Base-by-base conservation (phyloP, 306 rosid genomes). In the Castanospermum australe region DNA sequence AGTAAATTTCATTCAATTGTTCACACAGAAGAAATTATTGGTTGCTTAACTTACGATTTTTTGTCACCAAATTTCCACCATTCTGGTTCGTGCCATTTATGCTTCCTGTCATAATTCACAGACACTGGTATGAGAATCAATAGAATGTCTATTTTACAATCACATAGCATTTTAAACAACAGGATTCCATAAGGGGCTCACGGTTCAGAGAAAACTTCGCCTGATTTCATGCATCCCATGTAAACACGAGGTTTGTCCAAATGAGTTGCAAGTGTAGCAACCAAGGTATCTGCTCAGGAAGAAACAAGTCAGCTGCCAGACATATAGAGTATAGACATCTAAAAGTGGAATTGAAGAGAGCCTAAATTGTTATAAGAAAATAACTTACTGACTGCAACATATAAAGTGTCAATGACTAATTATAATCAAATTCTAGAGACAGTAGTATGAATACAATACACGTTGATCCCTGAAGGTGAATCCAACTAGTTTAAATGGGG, bases 61-160 rank as follows among this genome's bases (percentile, higher is more conserved):
- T 87, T 91, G 84, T 96, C 99, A 10, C 99, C 99, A 67, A 96
- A 96, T 75, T 96, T 96, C 99, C 99, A 96, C 99, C 99, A 96
- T 75, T 96, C 98, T 72, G 99, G 97, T 86, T 96, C 99, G 67
- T 96, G 90, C 99, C 99, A 96, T 79, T 89, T 96, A 7, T 84
- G 88, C 76, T 88, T 85, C 91, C 99, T 96, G 92, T 79, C 71
- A 84, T 74, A 57, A 73, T 73, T 73, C 83, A n/a, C n/a, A 74
- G 45, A 70, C n/a, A 82, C 55, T 63, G 55, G 52, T 32, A 56
- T 82, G 65, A 84, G 84, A 85, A 61, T 22, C 62, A 35, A n/a
- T 30, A 51, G 54, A 67, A 52, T 24, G 10, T 72, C 14, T 42
- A 59, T 20, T 51, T 54, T 24, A 32, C 75, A 64, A 64, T 67